A percentile compares a stretch with the other conserved stretches of the same genome.
Evolutionary conservation across 2,329 filamentous ascomycete species (phyloP).

Genomic region (Cercospora zeae-maydis): DNA sequence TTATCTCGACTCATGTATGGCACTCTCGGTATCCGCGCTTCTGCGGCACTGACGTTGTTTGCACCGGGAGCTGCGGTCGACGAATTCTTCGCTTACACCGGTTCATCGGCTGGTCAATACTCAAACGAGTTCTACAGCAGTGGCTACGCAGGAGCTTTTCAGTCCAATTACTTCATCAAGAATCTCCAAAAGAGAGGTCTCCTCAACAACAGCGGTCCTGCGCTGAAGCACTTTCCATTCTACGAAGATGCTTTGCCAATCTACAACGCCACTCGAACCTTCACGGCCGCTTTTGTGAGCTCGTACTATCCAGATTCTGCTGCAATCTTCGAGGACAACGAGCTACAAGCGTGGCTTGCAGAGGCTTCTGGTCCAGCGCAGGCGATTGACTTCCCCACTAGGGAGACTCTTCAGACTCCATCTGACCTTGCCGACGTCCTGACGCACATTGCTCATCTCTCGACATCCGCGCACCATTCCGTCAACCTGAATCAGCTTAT

Average conservation of each 20-base stretch:
- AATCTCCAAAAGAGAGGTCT: constrained; percentile 43
- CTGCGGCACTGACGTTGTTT: constrained; percentile 20
- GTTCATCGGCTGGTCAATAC: constrained; percentile 16
- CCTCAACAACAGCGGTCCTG: constrained; percentile 39
- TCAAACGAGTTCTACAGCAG: constrained; percentile 17
- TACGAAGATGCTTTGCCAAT: constrained; percentile 44
- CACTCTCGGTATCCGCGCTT: constrained; percentile 31
- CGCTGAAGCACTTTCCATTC: constrained; percentile 45
- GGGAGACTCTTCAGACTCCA: constrained; percentile 8
- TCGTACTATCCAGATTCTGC: constrained; percentile 43
- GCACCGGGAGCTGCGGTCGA: constrained; percentile 29
- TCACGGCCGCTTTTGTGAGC: constrained; percentile 44
- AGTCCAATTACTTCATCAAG: constrained; percentile 41
- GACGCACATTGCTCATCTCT: constrained; percentile 41
- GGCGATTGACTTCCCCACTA: constrained; percentile 44
- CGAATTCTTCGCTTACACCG: constrained; percentile 18
- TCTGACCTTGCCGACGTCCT: constrained; percentile 42
- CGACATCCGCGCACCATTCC: constrained; percentile 41
- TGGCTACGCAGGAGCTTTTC: constrained; percentile 30
- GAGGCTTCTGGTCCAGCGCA: constrained; percentile 41
- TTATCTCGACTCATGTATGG: constrained; percentile 26
- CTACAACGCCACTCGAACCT: constrained; percentile 37
- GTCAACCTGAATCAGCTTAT: constrained; percentile 45
- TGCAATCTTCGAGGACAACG: constrained; percentile 38
- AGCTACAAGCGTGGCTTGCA: constrained; percentile 46